phyloP scores from a whole-genome alignment of 345 rosid genomes.

The rapeseed (Brassica napus) region DNA sequence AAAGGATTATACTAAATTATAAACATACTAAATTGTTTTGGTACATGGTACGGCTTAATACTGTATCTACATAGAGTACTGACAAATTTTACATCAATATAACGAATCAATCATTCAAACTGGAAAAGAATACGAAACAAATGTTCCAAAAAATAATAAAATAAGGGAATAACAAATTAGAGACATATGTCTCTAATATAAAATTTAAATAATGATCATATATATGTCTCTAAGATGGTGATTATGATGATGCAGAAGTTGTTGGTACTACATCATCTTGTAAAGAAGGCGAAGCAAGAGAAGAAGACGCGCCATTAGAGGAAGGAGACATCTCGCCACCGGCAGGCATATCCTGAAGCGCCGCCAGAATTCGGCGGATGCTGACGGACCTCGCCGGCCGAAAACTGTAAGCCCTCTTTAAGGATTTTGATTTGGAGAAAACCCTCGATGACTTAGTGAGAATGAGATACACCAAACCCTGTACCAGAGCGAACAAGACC shows the following conservation, averaged over 20 bases:
- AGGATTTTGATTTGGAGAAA: constrained; percentile 49
- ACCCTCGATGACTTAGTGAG: constrained; percentile 58
- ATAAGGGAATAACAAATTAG: not conserved
- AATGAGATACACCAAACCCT: constrained; percentile 63
- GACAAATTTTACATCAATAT: not conserved
- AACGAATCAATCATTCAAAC: not conserved
- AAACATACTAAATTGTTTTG: not conserved
- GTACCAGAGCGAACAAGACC: constrained; percentile 48
- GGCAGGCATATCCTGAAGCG: constrained; percentile 47
- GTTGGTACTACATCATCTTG: constrained; percentile 19
- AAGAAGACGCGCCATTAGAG: constrained; percentile 22
- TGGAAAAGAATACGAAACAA: not conserved
- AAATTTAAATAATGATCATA: not conserved
- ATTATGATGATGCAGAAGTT: not conserved
- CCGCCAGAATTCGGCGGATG: constrained; percentile 53
- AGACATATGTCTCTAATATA: not conserved
- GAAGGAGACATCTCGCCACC: constrained; percentile 46
- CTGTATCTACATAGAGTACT: not conserved
- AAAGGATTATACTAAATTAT: not conserved
- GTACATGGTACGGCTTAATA: not conserved
- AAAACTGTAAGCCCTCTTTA: constrained; percentile 46
- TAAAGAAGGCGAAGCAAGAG: not conserved
- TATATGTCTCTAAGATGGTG: constrained; percentile 17
- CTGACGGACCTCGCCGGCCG: constrained; percentile 54
- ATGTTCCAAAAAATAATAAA: not conserved